phyloP scores from a whole-genome alignment of 768 basidiomycete species.

The Ramaria sp. region DNA sequence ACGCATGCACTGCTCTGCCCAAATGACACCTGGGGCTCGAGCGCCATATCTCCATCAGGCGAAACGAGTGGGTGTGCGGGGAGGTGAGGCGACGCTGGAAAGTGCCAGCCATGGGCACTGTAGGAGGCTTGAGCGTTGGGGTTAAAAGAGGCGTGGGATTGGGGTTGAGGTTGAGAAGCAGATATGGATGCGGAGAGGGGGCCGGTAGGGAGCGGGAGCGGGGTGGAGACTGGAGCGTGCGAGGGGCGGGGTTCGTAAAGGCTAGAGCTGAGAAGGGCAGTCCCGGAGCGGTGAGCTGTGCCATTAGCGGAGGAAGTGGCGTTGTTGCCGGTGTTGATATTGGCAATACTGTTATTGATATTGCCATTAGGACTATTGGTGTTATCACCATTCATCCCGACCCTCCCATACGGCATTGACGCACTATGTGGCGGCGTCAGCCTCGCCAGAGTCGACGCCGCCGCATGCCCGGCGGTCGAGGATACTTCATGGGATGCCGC shows the following conservation, averaged over 20 bases:
- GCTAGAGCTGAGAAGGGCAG: not conserved
- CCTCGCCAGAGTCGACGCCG: too few species aligned
- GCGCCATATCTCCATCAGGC: not conserved
- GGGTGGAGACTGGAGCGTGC: not conserved
- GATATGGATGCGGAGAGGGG: too few species aligned
- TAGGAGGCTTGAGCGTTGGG: too few species aligned
- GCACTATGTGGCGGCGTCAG: too few species aligned
- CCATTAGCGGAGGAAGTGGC: not conserved
- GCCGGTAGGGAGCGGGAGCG: too few species aligned
- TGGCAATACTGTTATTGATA: not conserved
- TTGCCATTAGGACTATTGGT: too few species aligned
- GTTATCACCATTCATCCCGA: not conserved
- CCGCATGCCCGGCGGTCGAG: too few species aligned
- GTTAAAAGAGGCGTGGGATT: too few species aligned
- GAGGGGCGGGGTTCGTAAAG: not conserved
- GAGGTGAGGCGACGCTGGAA: slow-evolving; percentile 23
- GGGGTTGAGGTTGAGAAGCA: too few species aligned
- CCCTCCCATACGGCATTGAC: too few species aligned
- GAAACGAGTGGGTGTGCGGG: slow-evolving; percentile 15
- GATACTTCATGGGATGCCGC: too few species aligned
- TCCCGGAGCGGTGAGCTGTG: not conserved
- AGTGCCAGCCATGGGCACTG: slow-evolving; percentile 17
- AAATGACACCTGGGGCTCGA: not conserved
- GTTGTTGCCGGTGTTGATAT: not conserved
- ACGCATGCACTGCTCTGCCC: not conserved